Base-by-base conservation (phyloP, 1,139 yeast genomes). In the Hyphopichia pseudoburtonii region DNA sequence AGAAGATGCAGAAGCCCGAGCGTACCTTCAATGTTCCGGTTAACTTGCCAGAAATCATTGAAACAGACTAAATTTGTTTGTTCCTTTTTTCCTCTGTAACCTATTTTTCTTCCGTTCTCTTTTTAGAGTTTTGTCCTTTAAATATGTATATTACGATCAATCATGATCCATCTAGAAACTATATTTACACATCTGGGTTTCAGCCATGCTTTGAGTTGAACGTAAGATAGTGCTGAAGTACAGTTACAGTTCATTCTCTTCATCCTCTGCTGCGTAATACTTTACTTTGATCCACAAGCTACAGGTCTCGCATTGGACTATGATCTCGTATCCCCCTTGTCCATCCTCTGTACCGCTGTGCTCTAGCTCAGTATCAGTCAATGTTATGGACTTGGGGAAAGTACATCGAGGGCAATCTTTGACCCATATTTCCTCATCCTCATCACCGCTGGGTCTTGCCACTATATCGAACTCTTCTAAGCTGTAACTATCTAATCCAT, bases 241-340 rank as follows among this genome's bases (percentile, higher is more conserved):
- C n/a, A n/a, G n/a, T n/a, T n/a, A n/a, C n/a, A n/a, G n/a, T n/a
- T n/a, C n/a, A n/a, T 11, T 43, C 41, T 44, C 42, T 19, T 43
- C 56, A 41, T 74, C 84, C 7, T 45, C 43, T 17, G 43, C 56
- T 41, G 73, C 84, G 42, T 73, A 78, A 52, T 83, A 86, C 44
- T 71, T 73, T 2, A 89, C 89, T 37, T 80, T 79, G 12, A 89
- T 62, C 96, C 96, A 89, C 19, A 88, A 59, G 56, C 95, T 85
- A 54, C 97, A 89, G 27, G 86, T 81, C 10, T 65, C 58, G 54
- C 97, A 89, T 51, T 89, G 96, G 0, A 86, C 79, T 7, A 85
- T 70, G 3, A 89, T 73, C 44, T 83, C 86, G 43, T 66, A 81
- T 7, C 83, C 83, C 12, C 82, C 84, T 11, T 62, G 60, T 2